Percentiles rank a stretch among this genome's conserved stretches.
These are phyloP conservation scores for Vicia faba DNA, from an alignment of 306 rosid genomes.

Conservation along the genomic window DNA sequence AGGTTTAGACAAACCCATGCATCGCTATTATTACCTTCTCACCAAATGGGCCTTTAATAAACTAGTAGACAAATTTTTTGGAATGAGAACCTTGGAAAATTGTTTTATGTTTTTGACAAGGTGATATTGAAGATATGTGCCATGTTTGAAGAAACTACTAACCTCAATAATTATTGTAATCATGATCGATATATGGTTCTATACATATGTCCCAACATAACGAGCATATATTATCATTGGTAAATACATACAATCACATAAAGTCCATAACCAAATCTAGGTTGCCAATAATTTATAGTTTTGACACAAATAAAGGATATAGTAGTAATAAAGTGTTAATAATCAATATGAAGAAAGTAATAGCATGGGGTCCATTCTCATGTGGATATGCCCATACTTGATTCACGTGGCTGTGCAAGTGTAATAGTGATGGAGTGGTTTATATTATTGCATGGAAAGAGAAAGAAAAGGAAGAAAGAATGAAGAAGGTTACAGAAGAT, in stretches of 20 bases:
- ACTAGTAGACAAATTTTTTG: not conserved
- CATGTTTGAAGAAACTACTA: not conserved
- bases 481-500: conserved; percentile 23
- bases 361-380: conserved; percentile 39
- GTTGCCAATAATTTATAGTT: conserved; percentile 25
- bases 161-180: not conserved
- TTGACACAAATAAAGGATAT: conserved; percentile 12
- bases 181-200: conserved; percentile 11
- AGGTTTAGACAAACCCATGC: too few species aligned
- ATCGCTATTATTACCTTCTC: too few species aligned
- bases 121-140: not conserved
- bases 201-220: conserved; percentile 4
- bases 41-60: not conserved
- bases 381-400: conserved; percentile 42
- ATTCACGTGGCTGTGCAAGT: conserved; percentile 35
- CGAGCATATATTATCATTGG: conserved; percentile 15
- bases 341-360: conserved; percentile 33
- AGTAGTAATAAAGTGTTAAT: conserved; percentile 4
- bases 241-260: conserved; percentile 11
- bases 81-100: not conserved
- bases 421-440: conserved; percentile 26
- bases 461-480: not conserved
- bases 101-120: not conserved
- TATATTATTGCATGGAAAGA: conserved; percentile 25
- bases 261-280: conserved; percentile 30